Base-by-base conservation (phyloP, 495 filamentous ascomycete genomes). In the Cudoniella acicularis region DNA sequence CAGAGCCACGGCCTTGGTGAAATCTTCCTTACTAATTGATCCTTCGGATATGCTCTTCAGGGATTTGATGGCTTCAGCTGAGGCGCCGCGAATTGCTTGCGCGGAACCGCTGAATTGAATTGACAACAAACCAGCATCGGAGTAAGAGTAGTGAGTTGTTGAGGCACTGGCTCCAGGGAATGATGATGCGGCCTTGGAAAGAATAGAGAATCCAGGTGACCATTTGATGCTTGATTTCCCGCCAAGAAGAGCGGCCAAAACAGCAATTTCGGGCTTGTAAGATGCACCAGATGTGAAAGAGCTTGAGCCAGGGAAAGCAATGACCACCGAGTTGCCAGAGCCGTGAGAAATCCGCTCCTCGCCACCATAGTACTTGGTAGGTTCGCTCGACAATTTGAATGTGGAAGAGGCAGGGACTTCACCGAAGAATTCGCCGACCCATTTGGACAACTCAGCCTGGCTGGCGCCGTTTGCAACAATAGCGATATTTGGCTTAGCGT, bases 201-300 rank as follows among this genome's bases (percentile, higher is more conserved):
- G 83, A 46, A 96, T 78, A 11, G 88, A 92, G 78, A 96, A 97
- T 54, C 94, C 95, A 54, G 91, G 79, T 23, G 88, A 88, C 94
- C 94, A 98, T 79, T 98, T 98, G 79, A 97, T 93, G 72, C 76
- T 85, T 59, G 91, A 87, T 73, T 92, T 76, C 43, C 95, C 94
- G 67, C 94, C 94, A 25, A 99, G 87, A 6, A 99, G 85, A 50
- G 91, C 87, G 59, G 90, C 84, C 22, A 99, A 86, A 60, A 99
- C 91, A 56, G 86, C 83, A 65, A 88, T 83, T 78, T 96, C 95
- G 57, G 93, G 88, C 80, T 96, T 92, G 81, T 86, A 93, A 59
- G 80, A 80, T 51, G 79, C 77, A 59, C 85, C 79, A 52, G 86
- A 70, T 30, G 78, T 84, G 67, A 82, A 83, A 41, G 87, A 85